Base-by-base conservation (phyloP, 1,139 yeast species). In the Barnettozyma hawaiiensis region DNA sequence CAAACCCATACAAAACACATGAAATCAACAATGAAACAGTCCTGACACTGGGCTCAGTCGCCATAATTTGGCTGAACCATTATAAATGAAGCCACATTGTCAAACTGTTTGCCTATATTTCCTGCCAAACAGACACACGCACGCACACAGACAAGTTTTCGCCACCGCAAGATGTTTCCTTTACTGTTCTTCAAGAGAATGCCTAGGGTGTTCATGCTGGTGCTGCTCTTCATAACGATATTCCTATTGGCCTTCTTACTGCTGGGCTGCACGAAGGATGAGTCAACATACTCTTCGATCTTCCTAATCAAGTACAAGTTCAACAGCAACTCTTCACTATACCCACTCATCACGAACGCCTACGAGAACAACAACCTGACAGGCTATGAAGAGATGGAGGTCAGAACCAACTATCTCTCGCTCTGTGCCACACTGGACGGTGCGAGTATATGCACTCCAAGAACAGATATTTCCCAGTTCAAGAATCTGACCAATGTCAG, bases 321-420 rank as follows among this genome's bases (percentile, higher is more conserved):
- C 61, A 75, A 78, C 50, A 46, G 63, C 31, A 57, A 69, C 4
- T 68, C 76, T 1, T 51, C 67, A 5, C 60, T 71, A 43, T 66
- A 59, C 41, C 57, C 67, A 3, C 54, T 64, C 40, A 61, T 72
- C n/a, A 55, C 64, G 41, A 46, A 53, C 2, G 64, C 68, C 3
- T 67, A 64, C 47, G 37, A 47, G 2, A 42, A 50, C 8, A 52
- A 61, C 28, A 62, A 63, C 39, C 38, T 51, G 24, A 53, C 63
- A 9, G 47, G 54, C 3, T 51, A 66, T 26, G 55, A 61, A 8
- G 59, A 58, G 7, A 61, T 75, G 64, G 52, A 61, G 15, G 65
- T 76, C 10, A 62, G 62, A 29, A 67, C 76, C 2, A 81, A 82
- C 0, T 80, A 76, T 49, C 52, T 75, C 43, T 73, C 77, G 5